Conservation (phyloP, 257 asterid species). For the Nicotiana undulata region DNA sequence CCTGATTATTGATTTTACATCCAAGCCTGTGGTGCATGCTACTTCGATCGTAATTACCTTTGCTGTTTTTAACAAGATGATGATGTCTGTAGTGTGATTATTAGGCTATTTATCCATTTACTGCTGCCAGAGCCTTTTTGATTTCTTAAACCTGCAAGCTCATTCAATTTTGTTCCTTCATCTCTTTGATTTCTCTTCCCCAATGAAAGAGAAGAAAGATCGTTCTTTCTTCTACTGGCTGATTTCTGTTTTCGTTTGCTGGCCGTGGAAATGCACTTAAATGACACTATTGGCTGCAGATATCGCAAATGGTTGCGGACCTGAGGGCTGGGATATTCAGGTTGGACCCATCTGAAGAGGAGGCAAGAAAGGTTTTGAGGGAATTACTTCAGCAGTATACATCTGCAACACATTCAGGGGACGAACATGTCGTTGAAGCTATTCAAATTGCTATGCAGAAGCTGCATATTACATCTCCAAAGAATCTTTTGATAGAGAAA, state of each 20-base stretch:
- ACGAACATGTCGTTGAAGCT: slow-evolving; percentile 37
- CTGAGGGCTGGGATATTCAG: slow-evolving; percentile 43
- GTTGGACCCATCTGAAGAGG: slow-evolving; percentile 76
- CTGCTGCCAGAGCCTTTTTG: neutral
- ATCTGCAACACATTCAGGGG: slow-evolving; percentile 37
- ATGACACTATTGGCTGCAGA: slow-evolving; percentile 38
- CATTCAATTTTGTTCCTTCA: neutral
- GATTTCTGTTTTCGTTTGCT: neutral
- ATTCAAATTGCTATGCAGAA: slow-evolving; percentile 40
- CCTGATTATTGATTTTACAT: neutral
- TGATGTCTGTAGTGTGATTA: neutral
- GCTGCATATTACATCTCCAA: slow-evolving; percentile 62
- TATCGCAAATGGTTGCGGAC: slow-evolving; percentile 53
- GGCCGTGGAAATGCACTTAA: neutral
- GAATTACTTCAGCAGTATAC: slow-evolving; percentile 51
- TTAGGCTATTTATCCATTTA: neutral
- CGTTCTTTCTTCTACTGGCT: neutral
- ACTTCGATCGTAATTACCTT: neutral
- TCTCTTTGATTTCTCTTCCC: neutral
- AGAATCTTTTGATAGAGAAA: slow-evolving; percentile 55
- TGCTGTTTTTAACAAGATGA: neutral
- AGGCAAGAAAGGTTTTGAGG: slow-evolving; percentile 57
- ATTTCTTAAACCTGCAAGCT: neutral
- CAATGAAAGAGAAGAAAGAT: neutral
- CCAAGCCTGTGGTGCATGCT: neutral